Conservation (phyloP, 768 basidiomycete genomes). For the Suillus weaverae region DNA sequence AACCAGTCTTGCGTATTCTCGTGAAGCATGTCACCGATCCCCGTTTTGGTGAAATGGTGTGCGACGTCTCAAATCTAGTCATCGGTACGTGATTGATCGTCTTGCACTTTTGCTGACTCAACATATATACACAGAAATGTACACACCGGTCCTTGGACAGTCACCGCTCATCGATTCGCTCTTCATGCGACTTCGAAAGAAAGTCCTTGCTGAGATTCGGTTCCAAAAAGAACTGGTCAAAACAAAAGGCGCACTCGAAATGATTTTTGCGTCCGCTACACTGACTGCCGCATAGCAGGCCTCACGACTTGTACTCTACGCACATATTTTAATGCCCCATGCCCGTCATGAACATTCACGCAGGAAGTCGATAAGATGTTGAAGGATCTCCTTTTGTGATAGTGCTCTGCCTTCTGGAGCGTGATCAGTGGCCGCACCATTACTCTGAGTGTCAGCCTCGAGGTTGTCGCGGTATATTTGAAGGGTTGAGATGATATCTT, state of each 20-base stretch:
- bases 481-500: constrained; percentile 71
- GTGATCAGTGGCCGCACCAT: constrained; percentile 21
- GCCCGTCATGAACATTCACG: constrained; percentile 29
- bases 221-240: constrained; percentile 87
- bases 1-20: constrained; percentile 86
- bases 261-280: constrained; percentile 72
- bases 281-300: constrained; percentile 27
- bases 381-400: constrained; percentile 68
- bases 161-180: constrained; percentile 89
- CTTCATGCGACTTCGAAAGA: constrained; percentile 77
- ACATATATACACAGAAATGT: constrained; percentile 67
- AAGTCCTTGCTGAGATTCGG: constrained; percentile 80
- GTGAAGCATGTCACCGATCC: constrained; percentile 86
- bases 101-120: constrained; percentile 8
- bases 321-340: constrained; percentile 17
- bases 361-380: constrained; percentile 65
- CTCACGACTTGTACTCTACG: constrained; percentile 18
- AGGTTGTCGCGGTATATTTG: constrained; percentile 73
- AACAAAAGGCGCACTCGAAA: constrained; percentile 84
- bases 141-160: constrained; percentile 87
- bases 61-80: constrained; percentile 75
- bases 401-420: constrained; percentile 40
- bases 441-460: constrained; percentile 46
- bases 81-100: constrained; percentile 59
- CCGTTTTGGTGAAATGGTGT: constrained; percentile 88